These are phyloP conservation scores for Psilocybe subaeruginosa DNA, from an alignment of 768 basidiomycete species.

Conservation along the genomic window DNA sequence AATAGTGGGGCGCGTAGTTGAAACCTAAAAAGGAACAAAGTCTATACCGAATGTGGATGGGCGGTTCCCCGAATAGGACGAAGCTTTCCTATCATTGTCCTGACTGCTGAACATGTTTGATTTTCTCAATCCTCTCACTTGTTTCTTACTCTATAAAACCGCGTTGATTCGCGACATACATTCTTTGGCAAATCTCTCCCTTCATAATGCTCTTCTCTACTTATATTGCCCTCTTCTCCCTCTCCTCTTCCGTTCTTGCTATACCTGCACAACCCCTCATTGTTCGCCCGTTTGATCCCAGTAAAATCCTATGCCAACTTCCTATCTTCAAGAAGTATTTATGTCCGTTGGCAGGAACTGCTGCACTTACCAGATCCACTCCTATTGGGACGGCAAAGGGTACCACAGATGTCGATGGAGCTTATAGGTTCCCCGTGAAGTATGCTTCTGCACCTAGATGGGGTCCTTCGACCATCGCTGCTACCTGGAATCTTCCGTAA, in stretches of 20 bases:
- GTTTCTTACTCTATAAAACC: conserved; percentile 18
- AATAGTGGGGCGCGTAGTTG: not conserved
- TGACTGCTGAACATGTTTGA: not conserved
- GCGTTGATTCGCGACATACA: conserved; percentile 2
- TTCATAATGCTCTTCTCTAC: conserved; percentile 23
- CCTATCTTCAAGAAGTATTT: conserved; percentile 43
- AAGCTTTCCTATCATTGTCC: conserved; percentile 17
- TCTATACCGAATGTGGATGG: conserved; percentile 17
- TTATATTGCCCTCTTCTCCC: conserved; percentile 26
- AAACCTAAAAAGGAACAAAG: conserved; percentile 24
- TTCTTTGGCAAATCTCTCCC: conserved; percentile 9
- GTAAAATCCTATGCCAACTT: conserved; percentile 48
- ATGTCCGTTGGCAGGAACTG: conserved; percentile 40
- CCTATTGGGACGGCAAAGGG: conserved; percentile 62
- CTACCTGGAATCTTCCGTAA: conserved; percentile 67
- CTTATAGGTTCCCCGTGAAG: conserved; percentile 61
- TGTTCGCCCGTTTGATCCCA: conserved; percentile 39
- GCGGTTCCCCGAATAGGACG: conserved; percentile 19
- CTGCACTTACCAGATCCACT: conserved; percentile 38
- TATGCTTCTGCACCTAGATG: conserved; percentile 70
- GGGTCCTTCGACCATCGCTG: conserved; percentile 54
- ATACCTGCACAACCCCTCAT: conserved; percentile 30
- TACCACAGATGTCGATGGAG: conserved; percentile 47
- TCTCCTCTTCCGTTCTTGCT: conserved; percentile 33
- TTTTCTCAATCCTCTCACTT: not conserved